Evolutionary conservation across 441 rosid genomes (phyloP), one percentile per base, ranked within the genome.

Genomic region (Jatropha multifida): DNA sequence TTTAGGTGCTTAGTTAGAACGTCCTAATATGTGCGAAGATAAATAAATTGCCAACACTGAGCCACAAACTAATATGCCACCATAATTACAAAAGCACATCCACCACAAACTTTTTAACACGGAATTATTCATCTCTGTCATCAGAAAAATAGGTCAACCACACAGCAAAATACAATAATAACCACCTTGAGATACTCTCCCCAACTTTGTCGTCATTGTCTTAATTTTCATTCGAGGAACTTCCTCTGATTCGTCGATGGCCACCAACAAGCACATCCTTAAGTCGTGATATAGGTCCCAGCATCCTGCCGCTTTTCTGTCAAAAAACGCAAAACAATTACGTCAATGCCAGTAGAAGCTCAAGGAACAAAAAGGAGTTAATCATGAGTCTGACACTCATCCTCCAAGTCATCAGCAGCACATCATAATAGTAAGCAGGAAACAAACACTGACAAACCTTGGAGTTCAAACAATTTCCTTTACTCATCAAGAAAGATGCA

Each of bases 241-340:
- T 79, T 74, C 80, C 89, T 75, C 85, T 83, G 76, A 87, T 80
- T 20, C 86, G 84, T 7, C 85, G 83, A 60, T 88, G 89, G 72
- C 97, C 92, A 55, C 97, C 94, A n/a, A 87, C 93, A 64, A 92
- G 86, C 68, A 87, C 93, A 66, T 91, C 92, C 85, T 90, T 93
- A 48, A 96, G 85, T 52, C 97, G 91, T 75, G 86, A 83, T 79
- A 95, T 83, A 32, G 98, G 92, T 46, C 89, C 91, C 77, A 91
- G 69, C 83, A 91, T 72, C 83, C 86, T 78, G 73, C 93, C 83
- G 70, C 85, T 84, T 82, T 83, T 94, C 98, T 92, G 92, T 64
- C 51, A 62, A 73, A 40, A 23, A 71, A 66, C 65, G 26, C 20
- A 74, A 17, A 4, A 27, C 14, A 68, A 26, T n/a, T 18, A 18